Conservation (phyloP, 306 rosid species). For the Lathyrus sativus region DNA sequence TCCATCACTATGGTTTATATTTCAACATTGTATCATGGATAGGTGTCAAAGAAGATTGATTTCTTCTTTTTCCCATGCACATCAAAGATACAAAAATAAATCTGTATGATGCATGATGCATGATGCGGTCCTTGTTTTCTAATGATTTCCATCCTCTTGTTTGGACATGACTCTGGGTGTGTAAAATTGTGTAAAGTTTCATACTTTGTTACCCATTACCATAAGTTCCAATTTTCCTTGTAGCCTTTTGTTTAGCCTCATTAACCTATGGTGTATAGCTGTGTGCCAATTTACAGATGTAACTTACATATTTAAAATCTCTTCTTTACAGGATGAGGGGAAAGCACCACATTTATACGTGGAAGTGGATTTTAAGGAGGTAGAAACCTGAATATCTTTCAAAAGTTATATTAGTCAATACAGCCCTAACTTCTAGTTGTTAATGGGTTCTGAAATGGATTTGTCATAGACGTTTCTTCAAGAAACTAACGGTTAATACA, state of each 20-base stretch:
- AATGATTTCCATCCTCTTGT: not conserved
- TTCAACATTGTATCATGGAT: too few species aligned
- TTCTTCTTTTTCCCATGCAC: slow-evolving; percentile 16
- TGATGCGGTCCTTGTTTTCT: slow-evolving; percentile 16
- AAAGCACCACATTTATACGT: slow-evolving; percentile 79
- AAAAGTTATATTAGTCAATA: slow-evolving; percentile 32
- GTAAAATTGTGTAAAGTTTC: slow-evolving; percentile 12
- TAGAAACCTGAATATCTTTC: slow-evolving; percentile 38
- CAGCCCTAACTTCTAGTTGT: slow-evolving; percentile 21
- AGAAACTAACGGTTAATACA: slow-evolving; percentile 20
- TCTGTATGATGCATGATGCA: not conserved
- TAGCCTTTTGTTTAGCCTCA: slow-evolving; percentile 25
- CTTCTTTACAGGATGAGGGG: slow-evolving; percentile 73
- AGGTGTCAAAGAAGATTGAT: not conserved
- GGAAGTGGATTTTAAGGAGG: slow-evolving; percentile 97
- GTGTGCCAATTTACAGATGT: slow-evolving; percentile 24
- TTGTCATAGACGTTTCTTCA: slow-evolving; percentile 27
- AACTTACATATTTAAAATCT: slow-evolving; percentile 25
- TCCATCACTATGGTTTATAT: too few species aligned
- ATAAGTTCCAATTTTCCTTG: slow-evolving; percentile 6
- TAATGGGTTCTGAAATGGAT: slow-evolving; percentile 24
- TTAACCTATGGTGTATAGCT: slow-evolving; percentile 1
- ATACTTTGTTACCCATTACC: slow-evolving; percentile 23
- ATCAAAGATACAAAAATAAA: slow-evolving; percentile 1
- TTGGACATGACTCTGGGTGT: slow-evolving; percentile 9